Base-by-base conservation (phyloP, 2,329 filamentous ascomycete genomes). In the Fusarium sp. region DNA sequence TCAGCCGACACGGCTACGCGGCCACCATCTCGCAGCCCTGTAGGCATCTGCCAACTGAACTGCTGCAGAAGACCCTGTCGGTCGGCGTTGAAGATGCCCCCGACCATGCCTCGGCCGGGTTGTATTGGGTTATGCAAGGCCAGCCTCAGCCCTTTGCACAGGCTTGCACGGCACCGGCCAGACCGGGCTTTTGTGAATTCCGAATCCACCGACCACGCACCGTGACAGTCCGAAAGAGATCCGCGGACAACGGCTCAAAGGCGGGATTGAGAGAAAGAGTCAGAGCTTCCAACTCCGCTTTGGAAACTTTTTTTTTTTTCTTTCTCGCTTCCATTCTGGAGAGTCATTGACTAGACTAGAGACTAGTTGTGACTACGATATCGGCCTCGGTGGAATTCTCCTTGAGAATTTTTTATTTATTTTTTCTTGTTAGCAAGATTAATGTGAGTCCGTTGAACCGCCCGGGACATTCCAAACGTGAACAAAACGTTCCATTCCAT, bases 321-420 rank as follows among this genome's bases (percentile, higher is more conserved):
- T 72, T 64, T 74, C 61, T 58, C 59, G 68, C 49, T 70, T 74
- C 71, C 44, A 64, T 72, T 58, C n/a, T 60, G 55, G 27, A 74
- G 66, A 62, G 40, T 73, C 65, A 57, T 63, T 62, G 70, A 53
- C 53, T 46, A 27, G 62, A 59, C 40, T 55, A 38, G 33, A 38
- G 33, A 72, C 42, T n/a, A 57, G 17, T 29, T 60, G 8, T 65
- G 57, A 51, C 66, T 64, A 71, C 67, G 67, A 66, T 40, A 59
- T 61, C 55, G 62, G 62, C 49, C 65, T 74, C 69, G 71, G 71
- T 61, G 68, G 51, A 66, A 74, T 55, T 74, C 40, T 20, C 56
- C 49, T 66, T 40, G 31, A 55, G 35, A 63, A 42, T n/a, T 57
- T 71, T 24, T n/a, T n/a, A n/a, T n/a, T n/a, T n/a, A n/a, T 44